Evolutionary conservation across 2,329 filamentous ascomycete genomes (phyloP), one percentile per base, ranked within the genome.

Genomic region (Pestalotiopsis sp.): DNA sequence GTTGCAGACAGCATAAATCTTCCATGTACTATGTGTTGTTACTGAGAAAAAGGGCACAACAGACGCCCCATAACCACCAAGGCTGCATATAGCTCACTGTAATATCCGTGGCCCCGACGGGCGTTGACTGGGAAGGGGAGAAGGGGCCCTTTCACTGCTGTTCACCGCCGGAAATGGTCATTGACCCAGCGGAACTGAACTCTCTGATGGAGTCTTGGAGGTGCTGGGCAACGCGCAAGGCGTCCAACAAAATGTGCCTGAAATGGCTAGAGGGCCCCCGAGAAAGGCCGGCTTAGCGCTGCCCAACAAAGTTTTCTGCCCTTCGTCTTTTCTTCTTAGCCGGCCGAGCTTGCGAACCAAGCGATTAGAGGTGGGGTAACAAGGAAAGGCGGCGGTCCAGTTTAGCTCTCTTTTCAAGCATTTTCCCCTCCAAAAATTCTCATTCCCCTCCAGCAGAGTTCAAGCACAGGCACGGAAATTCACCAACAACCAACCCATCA

Each of bases 391-490:
- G 49, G 45, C 23, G 64, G 23, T 17, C n/a, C n/a, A n/a, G 20
- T 39, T 36, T 65, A 23, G 25, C 36, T 23, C n/a, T 63, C 60
- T 13, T 41, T 20, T 13, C 60, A 38, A n/a, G n/a, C 60, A 63
- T 63, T 63, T 58, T 62, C 59, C 64, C 62, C 64, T 45, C 52
- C 64, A 45, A 66, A 65, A 65, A 65, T 49, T 49, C 38, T 49
- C 38, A 49, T 36, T 56, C 39, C 57, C 45, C 45, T 52, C 17
- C 45, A 52, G 45, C 59, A 62, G 31, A 62, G 59, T 36, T 59
- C 20, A 59, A 20, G 27, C 57, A 52, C 45, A 52, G 45, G 45
- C 45, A 52, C 45, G 45, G 45, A 52, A 59, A 65, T 65, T 57
- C 45, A 66, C 49, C 45, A 52, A 66, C 64, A 45, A 66, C 31